Evolutionary conservation across 2,329 filamentous ascomycete genomes (phyloP), one percentile per base, ranked within the genome.

Genomic region (Hymenoscyphus occultus): DNA sequence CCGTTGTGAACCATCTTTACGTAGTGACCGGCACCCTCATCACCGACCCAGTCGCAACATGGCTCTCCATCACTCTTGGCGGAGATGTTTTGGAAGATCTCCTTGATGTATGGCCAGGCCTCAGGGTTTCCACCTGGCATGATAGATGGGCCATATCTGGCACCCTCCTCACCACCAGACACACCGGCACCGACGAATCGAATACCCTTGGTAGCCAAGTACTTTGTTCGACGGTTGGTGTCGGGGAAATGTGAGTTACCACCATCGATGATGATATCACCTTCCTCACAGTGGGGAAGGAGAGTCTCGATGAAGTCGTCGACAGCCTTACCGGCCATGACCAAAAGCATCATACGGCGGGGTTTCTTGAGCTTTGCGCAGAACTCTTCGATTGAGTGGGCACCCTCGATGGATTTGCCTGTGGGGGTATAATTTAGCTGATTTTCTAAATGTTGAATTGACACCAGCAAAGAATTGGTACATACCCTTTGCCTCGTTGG

Each of bases 1-100:
- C 95, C 95, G 83, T 99, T 99, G 90, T 99, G 95, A 70, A 99
- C 95, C 95, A 99, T 99, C 91, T 99, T 99, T 85, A 99, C 94
- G 86, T 97, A 99, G 89, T 99, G 95, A 75, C 95, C 95, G 82
- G 95, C 92, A 88, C 95, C 95, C 81, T 98, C 93, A 82, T 98
- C 95, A 84, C 95, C 95, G 76, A 99, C 95, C 95, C 95, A 99
- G 82, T 99, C 95, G 79, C 95, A 99, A 89, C 95, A 99, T 72
- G 95, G 83, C 86, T 99, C 95, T 76, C 89, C 90, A 77, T 97
- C 94, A 80, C 91, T 96, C 89, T 99, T 98, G 80, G 95, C 95
- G 70, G 95, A 87, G 78, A 99, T 97, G 84, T 88, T 88, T 85
- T 99, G 95, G 86, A 99, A 96, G 77, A 99, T 91, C 76, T 98